Evolutionary conservation across 345 rosid species (phyloP).

Genomic region (Dimocarpus longan): DNA sequence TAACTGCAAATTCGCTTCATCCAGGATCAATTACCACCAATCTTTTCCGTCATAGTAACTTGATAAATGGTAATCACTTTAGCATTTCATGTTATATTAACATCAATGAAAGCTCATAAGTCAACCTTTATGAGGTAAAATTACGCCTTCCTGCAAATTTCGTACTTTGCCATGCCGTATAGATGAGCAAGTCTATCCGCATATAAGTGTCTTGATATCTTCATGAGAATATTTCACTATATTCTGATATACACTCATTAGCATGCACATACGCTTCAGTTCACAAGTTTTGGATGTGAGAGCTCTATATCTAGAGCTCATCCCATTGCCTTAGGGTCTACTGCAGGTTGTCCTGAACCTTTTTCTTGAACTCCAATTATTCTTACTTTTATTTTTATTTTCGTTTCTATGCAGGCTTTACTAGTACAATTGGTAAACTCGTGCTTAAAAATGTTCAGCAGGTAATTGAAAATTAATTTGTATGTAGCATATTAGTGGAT

Average conservation of each 20-base stretch:
- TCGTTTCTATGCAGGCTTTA: slow-evolving; percentile 38
- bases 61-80: slow-evolving; percentile 40
- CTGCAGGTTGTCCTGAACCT: neutral
- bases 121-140: neutral
- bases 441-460: slow-evolving; percentile 51
- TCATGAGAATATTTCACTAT: neutral
- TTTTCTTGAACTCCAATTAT: neutral
- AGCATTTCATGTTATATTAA: neutral
- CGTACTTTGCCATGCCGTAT: neutral
- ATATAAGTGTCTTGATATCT: neutral
- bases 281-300: neutral
- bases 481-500: neutral
- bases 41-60: slow-evolving; percentile 52
- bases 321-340: neutral
- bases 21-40: slow-evolving; percentile 73
- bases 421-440: slow-evolving; percentile 34
- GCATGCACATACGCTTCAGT: neutral
- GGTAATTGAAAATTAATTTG: slow-evolving; percentile 30
- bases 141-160: neutral
- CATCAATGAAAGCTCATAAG: neutral
- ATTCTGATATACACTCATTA: neutral
- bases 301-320: neutral
- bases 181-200: neutral
- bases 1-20: slow-evolving; percentile 76
- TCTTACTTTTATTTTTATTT: neutral